These are phyloP conservation scores for Corinectria fuckeliana DNA, from an alignment of 2,329 filamentous ascomycete genomes.

Conservation along the genomic window DNA sequence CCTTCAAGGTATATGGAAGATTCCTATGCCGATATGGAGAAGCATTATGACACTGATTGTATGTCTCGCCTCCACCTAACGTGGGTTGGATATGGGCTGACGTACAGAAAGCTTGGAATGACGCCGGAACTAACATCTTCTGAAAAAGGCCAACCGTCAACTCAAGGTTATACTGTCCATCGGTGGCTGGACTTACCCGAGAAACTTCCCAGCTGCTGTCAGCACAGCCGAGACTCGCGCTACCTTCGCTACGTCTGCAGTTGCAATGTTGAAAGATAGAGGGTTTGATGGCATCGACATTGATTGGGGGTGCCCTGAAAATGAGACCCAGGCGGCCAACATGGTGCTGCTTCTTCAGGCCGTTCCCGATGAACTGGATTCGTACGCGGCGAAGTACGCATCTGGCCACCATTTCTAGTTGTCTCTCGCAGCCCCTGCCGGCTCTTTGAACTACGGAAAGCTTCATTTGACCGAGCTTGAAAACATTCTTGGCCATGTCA, in stretches of 20 bases:
- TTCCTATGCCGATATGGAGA: slow-evolving; percentile 72
- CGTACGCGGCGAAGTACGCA: slow-evolving; percentile 53
- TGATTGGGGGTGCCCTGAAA: slow-evolving; percentile 49
- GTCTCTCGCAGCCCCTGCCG: slow-evolving; percentile 60
- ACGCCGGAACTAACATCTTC: slow-evolving; percentile 68
- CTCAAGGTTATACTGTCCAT: slow-evolving; percentile 82
- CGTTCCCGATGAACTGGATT: slow-evolving; percentile 55
- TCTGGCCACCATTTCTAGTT: slow-evolving; percentile 59
- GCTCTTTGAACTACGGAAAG: slow-evolving; percentile 54
- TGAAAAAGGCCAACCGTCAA: slow-evolving; percentile 79
- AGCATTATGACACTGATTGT: slow-evolving; percentile 75
- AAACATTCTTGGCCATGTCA: slow-evolving; percentile 60
- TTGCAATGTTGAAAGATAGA: slow-evolving; percentile 65
- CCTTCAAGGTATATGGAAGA: slow-evolving; percentile 66
- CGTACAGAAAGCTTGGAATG: not conserved
- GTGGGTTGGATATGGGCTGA: not conserved
- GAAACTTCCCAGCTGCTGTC: slow-evolving; percentile 73
- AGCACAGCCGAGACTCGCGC: slow-evolving; percentile 66
- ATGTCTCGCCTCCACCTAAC: slow-evolving; percentile 27
- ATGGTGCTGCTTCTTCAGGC: slow-evolving; percentile 53
- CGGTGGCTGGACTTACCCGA: slow-evolving; percentile 85
- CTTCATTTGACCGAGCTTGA: slow-evolving; percentile 57
- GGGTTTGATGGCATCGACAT: slow-evolving; percentile 59
- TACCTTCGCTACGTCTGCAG: slow-evolving; percentile 73
- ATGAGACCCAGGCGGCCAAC: slow-evolving; percentile 49